Base-by-base conservation (phyloP, 805 yeast genomes). In the Starmera pachycereana region DNA sequence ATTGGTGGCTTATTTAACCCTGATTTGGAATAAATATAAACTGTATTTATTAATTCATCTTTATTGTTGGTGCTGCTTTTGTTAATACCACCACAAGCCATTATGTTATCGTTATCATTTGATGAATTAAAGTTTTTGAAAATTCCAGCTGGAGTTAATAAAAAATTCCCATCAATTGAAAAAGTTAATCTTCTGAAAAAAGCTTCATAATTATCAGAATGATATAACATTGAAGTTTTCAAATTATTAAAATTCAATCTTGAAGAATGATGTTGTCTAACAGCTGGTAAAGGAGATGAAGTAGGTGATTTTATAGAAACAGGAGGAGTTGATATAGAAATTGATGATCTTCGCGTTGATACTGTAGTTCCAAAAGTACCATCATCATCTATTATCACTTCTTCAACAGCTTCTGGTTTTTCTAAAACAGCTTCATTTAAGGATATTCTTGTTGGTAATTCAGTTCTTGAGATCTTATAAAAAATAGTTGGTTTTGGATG, bases 111-210 rank as follows among this genome's bases (percentile, higher is more conserved):
- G 35, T 25, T 12, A 43, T 47, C 16, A 44, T 47, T 19, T 16
- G 28, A 5, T 29, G 25, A 6, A 11, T 38, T 32, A 8, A 43
- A 52, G 33, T 51, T 54, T 52, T 72, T 72, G 59, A 73, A 63
- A 45, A 76, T 61, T 41, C 96, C 94, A 39, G 94, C 66, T 33
- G 92, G 95, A 0, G 94, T 75, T 27, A 90, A 61, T 29, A 92
- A 62, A 32, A 92, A 57, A 40, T 71, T 68, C 1, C 99, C 99
- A 59, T 94, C 97, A 0, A 96, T 95, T 0, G 96, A 82, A 54
- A 90, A 87, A 1, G 81, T 61, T 40, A 90, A 67, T 44, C 97
- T 65, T 45, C 99, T 69, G 65, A 92, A 92, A 54, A 92, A 92
- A 1, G 96, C 83, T 41, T 87, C 87, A 29, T 90, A 69, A 0